Percentiles rank a stretch among this genome's conserved stretches.
Conservation (phyloP, 2,329 filamentous ascomycete species). For the Microsporum ferrugineum region DNA sequence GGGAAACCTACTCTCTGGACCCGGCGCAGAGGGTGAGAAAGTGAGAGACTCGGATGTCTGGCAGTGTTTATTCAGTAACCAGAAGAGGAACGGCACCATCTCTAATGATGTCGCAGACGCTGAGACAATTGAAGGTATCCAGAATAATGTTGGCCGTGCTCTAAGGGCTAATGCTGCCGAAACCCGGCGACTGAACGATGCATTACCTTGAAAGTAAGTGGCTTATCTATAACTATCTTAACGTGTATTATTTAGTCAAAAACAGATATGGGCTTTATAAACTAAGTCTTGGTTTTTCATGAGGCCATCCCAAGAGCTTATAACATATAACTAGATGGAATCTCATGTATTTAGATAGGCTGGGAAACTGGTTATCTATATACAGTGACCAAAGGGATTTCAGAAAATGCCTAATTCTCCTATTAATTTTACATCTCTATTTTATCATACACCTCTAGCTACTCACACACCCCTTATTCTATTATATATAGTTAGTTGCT, state of each 20-base stretch:
- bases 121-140: slow-evolving; percentile 21
- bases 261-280: too few species aligned
- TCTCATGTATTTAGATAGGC: too few species aligned
- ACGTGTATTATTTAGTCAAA: too few species aligned
- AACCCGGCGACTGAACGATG: not conserved
- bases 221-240: too few species aligned
- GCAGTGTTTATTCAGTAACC: slow-evolving; percentile 71
- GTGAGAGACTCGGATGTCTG: slow-evolving; percentile 71
- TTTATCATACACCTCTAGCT: not conserved
- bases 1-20: slow-evolving; percentile 57
- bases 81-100: slow-evolving; percentile 19
- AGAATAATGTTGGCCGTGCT: slow-evolving; percentile 38
- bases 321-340: too few species aligned
- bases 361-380: not conserved
- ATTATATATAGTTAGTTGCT: not conserved
- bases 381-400: not conserved
- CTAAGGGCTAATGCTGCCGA: slow-evolving; percentile 47
- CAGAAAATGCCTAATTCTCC: not conserved
- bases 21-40: slow-evolving; percentile 62
- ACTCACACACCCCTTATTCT: not conserved
- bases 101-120: not conserved
- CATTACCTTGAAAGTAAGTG: not conserved
- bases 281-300: too few species aligned
- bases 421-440: not conserved
- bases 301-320: too few species aligned